Evolutionary conservation across 768 basidiomycete genomes (phyloP).

Genomic region (Macrolepiota dolichaula): DNA sequence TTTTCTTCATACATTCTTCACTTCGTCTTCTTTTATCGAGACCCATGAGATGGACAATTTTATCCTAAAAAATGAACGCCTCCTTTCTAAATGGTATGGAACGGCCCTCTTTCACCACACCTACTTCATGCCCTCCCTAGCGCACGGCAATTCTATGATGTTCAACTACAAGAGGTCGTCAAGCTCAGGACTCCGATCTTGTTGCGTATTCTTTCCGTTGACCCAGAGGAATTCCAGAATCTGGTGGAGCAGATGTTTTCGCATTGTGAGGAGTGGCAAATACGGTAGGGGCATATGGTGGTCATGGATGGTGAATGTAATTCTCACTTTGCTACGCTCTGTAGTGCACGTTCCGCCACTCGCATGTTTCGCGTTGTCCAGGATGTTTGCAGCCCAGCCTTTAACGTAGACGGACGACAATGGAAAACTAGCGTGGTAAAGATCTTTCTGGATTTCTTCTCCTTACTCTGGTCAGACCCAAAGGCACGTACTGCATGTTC

Average conservation of each 20-base stretch:
- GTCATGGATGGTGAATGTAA: background rate
- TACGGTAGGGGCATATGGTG: slow-evolving; percentile 37
- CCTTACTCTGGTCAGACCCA: slow-evolving; percentile 59
- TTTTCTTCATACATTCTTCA: slow-evolving; percentile 60
- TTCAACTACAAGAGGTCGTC: slow-evolving; percentile 54
- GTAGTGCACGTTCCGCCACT: slow-evolving; percentile 31
- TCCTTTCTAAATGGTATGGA: slow-evolving; percentile 58
- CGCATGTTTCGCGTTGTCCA: slow-evolving; percentile 63
- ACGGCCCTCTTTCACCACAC: background rate
- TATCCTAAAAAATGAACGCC: slow-evolving; percentile 55
- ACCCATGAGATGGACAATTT: slow-evolving; percentile 73
- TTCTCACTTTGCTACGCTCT: background rate
- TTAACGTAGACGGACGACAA: slow-evolving; percentile 60
- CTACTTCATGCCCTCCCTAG: slow-evolving; percentile 29
- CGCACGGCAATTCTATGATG: slow-evolving; percentile 65
- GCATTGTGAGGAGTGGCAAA: slow-evolving; percentile 39
- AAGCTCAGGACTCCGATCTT: slow-evolving; percentile 53
- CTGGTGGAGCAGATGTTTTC: slow-evolving; percentile 42
- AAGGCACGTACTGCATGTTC: slow-evolving; percentile 34
- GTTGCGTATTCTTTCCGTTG: slow-evolving; percentile 57
- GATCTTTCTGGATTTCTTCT: slow-evolving; percentile 60
- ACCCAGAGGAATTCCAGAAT: slow-evolving; percentile 56
- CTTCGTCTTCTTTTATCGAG: slow-evolving; percentile 57
- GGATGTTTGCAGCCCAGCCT: slow-evolving; percentile 61
- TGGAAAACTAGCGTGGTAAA: slow-evolving; percentile 63